phyloP scores from a whole-genome alignment of 2,329 filamentous ascomycete species.

The Lithohypha guttulata region DNA sequence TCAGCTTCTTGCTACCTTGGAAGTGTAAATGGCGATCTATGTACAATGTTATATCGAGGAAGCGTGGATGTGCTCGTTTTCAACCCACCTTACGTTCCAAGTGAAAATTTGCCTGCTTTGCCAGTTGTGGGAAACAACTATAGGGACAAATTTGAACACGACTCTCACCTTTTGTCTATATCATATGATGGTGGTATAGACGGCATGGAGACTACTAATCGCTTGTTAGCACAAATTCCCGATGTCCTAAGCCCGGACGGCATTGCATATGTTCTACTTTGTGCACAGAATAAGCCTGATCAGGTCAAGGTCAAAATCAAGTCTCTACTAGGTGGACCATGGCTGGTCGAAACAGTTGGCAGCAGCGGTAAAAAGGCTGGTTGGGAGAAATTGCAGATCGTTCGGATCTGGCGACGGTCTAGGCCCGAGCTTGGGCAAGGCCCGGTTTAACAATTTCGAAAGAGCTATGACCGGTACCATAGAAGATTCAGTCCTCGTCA shows the following conservation, averaged over 20 bases:
- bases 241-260: constrained; percentile 53
- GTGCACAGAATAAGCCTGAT: constrained; percentile 78
- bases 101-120: constrained; percentile 56
- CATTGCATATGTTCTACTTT: constrained; percentile 81
- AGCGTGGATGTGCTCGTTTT: constrained; percentile 79
- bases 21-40: constrained; percentile 60
- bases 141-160: constrained; percentile 53
- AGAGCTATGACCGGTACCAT: no score
- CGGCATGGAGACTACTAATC: constrained; percentile 87
- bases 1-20: constrained; percentile 46
- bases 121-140: constrained; percentile 21
- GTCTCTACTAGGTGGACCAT: constrained; percentile 41
- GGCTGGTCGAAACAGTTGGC: constrained; percentile 68
- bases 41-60: constrained; percentile 46
- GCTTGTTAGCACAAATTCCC: constrained; percentile 61
- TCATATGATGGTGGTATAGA: constrained; percentile 82
- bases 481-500: no score
- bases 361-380: constrained; percentile 78
- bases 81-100: constrained; percentile 95
- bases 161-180: constrained; percentile 71
- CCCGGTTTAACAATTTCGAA: neutral
- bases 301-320: constrained; percentile 55
- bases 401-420: constrained; percentile 62
- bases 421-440: constrained; percentile 27
- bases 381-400: constrained; percentile 86